Conservation (phyloP, 805 yeast species). For the Hanseniaspora jakobsenii region DNA sequence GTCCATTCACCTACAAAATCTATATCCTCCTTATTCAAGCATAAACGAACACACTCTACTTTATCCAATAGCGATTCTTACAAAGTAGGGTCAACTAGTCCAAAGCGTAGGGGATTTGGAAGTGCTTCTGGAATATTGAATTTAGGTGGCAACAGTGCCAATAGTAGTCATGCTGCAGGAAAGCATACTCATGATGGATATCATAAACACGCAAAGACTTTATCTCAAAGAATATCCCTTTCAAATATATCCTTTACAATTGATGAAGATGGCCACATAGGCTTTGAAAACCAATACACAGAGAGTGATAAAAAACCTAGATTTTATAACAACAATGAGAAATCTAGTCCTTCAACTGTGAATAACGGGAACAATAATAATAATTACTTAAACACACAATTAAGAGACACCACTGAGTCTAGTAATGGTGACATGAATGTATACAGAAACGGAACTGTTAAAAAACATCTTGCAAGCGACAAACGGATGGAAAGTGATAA, state of each 20-base stretch:
- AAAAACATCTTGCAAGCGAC: neutral
- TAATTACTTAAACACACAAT: too few species aligned
- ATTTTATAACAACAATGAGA: neutral
- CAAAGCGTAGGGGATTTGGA: too few species aligned
- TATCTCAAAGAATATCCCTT: constrained; percentile 4
- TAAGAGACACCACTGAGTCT: too few species aligned
- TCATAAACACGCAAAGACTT: neutral
- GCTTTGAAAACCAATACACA: neutral
- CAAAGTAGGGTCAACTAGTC: constrained; percentile 15
- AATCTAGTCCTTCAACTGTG: neutral
- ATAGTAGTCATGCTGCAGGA: too few species aligned
- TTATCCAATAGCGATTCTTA: constrained; percentile 17
- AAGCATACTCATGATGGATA: neutral
- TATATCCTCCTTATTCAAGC: constrained; percentile 16
- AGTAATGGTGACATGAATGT: too few species aligned
- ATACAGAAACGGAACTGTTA: too few species aligned
- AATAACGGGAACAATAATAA: neutral
- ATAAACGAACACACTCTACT: constrained; percentile 17
- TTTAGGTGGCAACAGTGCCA: too few species aligned
- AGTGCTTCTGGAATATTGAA: too few species aligned
- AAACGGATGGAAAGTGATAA: neutral
- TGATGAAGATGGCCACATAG: constrained; percentile 12
- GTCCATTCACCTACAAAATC: constrained; percentile 29
- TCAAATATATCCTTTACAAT: constrained; percentile 13
- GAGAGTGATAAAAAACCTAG: neutral